A percentile compares a stretch with the other conserved stretches of the same genome.
These are phyloP conservation scores for Coelastrella sp. DNA, from an alignment of 139 green algal genomes.

Conservation along the genomic window DNA sequence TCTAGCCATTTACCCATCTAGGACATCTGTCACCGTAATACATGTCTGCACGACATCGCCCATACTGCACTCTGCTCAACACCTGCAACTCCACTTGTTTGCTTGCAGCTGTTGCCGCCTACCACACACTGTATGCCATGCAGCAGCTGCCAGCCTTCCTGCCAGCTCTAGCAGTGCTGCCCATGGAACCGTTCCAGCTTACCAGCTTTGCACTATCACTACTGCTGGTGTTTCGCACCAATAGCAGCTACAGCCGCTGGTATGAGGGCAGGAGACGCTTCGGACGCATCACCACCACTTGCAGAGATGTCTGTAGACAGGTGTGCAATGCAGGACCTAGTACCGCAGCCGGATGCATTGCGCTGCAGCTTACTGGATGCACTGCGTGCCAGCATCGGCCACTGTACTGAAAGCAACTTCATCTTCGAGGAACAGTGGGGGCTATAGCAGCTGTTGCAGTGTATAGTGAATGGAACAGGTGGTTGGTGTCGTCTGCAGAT, in stretches of 20 bases:
- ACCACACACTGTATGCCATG: slow-evolving; percentile 23
- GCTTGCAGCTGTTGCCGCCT: background rate
- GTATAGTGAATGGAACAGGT: too few species aligned
- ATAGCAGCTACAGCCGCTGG: slow-evolving; percentile 71
- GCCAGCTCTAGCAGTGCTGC: slow-evolving; percentile 47
- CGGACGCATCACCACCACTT: slow-evolving; percentile 50
- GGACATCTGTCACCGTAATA: too few species aligned
- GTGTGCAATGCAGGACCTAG: background rate
- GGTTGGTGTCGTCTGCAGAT: too few species aligned
- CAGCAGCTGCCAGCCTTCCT: slow-evolving; percentile 40
- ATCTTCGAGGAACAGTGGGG: too few species aligned
- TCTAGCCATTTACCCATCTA: too few species aligned
- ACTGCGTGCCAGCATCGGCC: too few species aligned
- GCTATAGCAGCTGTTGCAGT: too few species aligned
- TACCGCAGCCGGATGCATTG: too few species aligned
- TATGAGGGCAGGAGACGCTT: slow-evolving; percentile 61
- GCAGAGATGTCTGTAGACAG: slow-evolving; percentile 49
- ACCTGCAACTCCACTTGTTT: background rate
- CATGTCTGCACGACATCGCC: too few species aligned
- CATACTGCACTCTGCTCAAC: too few species aligned
- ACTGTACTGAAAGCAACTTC: too few species aligned
- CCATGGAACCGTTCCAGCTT: slow-evolving; percentile 65
- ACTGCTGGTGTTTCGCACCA: slow-evolving; percentile 83
- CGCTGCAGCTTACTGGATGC: too few species aligned
- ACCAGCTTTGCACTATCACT: slow-evolving; percentile 69